Conservation (phyloP, 148 eudicot genomes). For the Chenopodium formosanum region DNA sequence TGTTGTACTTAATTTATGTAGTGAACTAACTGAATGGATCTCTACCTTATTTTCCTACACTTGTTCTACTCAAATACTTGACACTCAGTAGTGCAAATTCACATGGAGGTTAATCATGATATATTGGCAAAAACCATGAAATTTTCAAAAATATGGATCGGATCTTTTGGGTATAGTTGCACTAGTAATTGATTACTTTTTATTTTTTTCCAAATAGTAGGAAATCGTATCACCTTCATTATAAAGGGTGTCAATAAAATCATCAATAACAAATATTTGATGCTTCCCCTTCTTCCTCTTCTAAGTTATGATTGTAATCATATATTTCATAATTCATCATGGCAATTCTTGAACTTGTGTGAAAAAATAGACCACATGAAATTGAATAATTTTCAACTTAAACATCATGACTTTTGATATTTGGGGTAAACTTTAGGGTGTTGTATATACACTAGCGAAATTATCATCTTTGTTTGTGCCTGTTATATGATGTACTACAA, state of each 20-base stretch:
- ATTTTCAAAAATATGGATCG: neutral
- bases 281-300: conserved; percentile 15
- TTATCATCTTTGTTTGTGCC: neutral
- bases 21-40: conserved; percentile 1
- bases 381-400: neutral
- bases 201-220: conserved; percentile 8
- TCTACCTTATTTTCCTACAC: neutral
- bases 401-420: conserved; percentile 25
- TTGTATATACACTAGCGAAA: conserved; percentile 1
- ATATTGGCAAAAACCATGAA: conserved; percentile 21
- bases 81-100: conserved; percentile 19
- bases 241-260: conserved; percentile 8
- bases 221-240: conserved; percentile 20
- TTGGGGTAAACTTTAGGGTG: conserved; percentile 9
- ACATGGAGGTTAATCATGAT: conserved; percentile 30
- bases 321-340: conserved; percentile 27
- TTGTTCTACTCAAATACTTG: conserved; percentile 16
- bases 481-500: neutral
- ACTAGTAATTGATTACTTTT: conserved; percentile 10
- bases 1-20: too few species aligned
- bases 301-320: conserved; percentile 15
- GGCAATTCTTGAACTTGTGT: conserved; percentile 29
- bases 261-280: neutral
- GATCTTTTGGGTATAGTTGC: conserved; percentile 15
- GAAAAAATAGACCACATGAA: conserved; percentile 4